phyloP scores from a whole-genome alignment of 225 moss, liverwort and hornwort species.

The Marchantia paleacea region DNA sequence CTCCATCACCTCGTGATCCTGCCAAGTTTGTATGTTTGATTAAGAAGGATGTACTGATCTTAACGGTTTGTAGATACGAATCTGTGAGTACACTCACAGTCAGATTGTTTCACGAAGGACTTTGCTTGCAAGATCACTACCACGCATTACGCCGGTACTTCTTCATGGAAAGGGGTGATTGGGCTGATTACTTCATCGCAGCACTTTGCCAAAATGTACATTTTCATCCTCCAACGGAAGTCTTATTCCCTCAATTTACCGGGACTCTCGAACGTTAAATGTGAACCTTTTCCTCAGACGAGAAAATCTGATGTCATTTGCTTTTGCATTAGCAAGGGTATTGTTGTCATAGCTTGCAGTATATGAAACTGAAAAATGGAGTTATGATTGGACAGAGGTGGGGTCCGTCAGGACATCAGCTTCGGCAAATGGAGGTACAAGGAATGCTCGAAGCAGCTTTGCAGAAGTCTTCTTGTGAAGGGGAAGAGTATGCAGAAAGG shows the following conservation, averaged over 20 bases:
- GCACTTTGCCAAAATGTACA: slow-evolving; percentile 82
- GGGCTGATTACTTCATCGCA: slow-evolving; percentile 85
- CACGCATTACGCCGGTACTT: slow-evolving; percentile 78
- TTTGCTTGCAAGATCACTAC: slow-evolving; percentile 84
- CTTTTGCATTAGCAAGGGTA: background rate
- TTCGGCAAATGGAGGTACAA: slow-evolving; percentile 84
- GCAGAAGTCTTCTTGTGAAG: slow-evolving; percentile 95
- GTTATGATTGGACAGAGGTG: slow-evolving; percentile 50
- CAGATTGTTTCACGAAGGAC: slow-evolving; percentile 78
- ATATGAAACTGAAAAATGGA: background rate
- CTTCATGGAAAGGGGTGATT: slow-evolving; percentile 93
- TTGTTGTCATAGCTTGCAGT: background rate
- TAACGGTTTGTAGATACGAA: slow-evolving; percentile 71
- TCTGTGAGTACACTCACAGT: slow-evolving; percentile 83
- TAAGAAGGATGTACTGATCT: slow-evolving; percentile 21
- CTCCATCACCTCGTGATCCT: background rate
- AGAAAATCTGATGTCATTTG: background rate
- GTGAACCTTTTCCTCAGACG: background rate
- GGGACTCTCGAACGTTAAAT: background rate
- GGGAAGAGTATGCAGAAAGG: slow-evolving; percentile 87
- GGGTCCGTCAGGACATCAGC: slow-evolving; percentile 73
- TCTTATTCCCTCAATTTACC: background rate
- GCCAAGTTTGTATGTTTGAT: background rate
- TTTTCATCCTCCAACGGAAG: background rate
- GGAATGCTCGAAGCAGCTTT: slow-evolving; percentile 77